Evolutionary conservation across 768 basidiomycete species (phyloP).

Genomic region (Amanita inopinata): DNA sequence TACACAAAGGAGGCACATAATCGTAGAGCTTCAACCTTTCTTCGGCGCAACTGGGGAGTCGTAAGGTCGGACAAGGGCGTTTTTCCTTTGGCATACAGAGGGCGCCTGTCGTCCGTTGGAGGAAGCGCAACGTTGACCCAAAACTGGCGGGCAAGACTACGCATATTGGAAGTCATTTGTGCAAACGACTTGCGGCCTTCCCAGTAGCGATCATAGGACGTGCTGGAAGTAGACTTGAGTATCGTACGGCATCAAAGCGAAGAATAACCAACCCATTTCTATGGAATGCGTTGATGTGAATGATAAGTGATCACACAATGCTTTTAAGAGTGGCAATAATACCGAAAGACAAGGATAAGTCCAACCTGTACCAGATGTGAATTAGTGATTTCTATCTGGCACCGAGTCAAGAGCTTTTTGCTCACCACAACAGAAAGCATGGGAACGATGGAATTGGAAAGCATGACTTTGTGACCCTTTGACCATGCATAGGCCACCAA

Average conservation of each 20-base stretch:
- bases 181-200: slow-evolving; percentile 86
- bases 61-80: slow-evolving; percentile 36
- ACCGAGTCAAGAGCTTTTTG: slow-evolving; percentile 23
- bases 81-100: slow-evolving; percentile 40
- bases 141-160: slow-evolving; percentile 67
- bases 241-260: neutral
- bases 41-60: slow-evolving; percentile 41
- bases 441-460: slow-evolving; percentile 82
- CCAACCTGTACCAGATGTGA: slow-evolving; percentile 48
- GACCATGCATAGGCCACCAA: slow-evolving; percentile 49
- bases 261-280: slow-evolving; percentile 39
- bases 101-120: slow-evolving; percentile 36
- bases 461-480: slow-evolving; percentile 46
- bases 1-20: slow-evolving; percentile 64
- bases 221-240: slow-evolving; percentile 28
- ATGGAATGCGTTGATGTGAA: slow-evolving; percentile 24
- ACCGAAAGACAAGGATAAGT: slow-evolving; percentile 83
- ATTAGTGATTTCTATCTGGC: neutral
- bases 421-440: slow-evolving; percentile 87
- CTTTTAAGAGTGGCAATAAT: slow-evolving; percentile 15
- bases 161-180: slow-evolving; percentile 56
- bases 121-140: slow-evolving; percentile 76
- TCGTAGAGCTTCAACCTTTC: slow-evolving; percentile 64
- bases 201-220: slow-evolving; percentile 81
- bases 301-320: neutral